Evolutionary conservation across 1,284 basidiomycete genomes (phyloP), one percentile per base, ranked within the genome.

Genomic region (Hymenochaete sp.): DNA sequence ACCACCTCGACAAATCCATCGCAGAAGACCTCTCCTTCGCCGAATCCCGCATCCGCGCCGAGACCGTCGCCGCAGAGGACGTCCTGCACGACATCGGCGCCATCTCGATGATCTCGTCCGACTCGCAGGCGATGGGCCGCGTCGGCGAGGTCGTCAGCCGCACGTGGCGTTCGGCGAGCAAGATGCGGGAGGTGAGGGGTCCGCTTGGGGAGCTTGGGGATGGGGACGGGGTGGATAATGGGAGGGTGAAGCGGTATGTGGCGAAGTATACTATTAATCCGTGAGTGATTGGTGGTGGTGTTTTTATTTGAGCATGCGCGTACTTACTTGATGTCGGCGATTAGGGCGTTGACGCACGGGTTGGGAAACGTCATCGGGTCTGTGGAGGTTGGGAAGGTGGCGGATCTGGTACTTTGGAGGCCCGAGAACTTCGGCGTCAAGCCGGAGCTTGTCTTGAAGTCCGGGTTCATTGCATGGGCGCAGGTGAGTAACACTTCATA

Each of bases 221-320:
- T 61, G 60, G 60, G 6, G 70, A 73, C 1, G 75, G 75, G 1
- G 73, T 63, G 40, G 96, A 98, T 65, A 98, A 98, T 60, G 78
- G 73, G n/a, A 75, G 95, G n/a, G 95, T 98, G 47, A 98, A 97
- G 70, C 76, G 95, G 48, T 98, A 98, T 64, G 73, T 98, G 16
- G 77, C 93, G 10, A 98, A 98, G 62, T 97, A 98, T 63, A 98
- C 95, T 8, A 80, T 98, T 62, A 98, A 99, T 61, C 93, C 96
- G 90, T 93, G 53, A 59, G 90, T 75, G 8, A 5, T 35, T 5
- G 6, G 32, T 6, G 14, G 6, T 6, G 14, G 6, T 19, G 32
- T 7, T 26, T 25, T 29, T 25, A 14, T 50, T 29, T 6, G 31
- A 39, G 50, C 39, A 38, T 44, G 24, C 24, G 33, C 48, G 36